These are phyloP conservation scores for Mortierella polycephala DNA, from an alignment of 371 early-diverging fungal genomes.

Conservation along the genomic window DNA sequence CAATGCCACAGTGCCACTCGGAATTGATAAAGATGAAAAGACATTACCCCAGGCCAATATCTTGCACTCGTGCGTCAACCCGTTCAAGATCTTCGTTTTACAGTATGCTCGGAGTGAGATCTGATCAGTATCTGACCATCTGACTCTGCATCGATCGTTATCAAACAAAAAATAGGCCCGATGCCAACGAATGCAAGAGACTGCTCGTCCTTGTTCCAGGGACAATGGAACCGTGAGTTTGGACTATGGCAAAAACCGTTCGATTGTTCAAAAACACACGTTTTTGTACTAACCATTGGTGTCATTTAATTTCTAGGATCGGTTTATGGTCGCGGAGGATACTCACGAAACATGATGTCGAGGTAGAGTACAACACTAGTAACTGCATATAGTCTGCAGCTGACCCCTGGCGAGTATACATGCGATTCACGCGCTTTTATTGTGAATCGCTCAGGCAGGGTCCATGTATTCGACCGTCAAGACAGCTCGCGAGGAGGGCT, in stretches of 20 bases:
- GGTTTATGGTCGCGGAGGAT: constrained; percentile 43
- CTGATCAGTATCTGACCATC: not conserved
- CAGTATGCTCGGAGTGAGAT: not conserved
- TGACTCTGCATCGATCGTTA: not conserved
- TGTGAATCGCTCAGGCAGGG: constrained; percentile 7
- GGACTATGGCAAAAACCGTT: not conserved
- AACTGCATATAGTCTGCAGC: no score
- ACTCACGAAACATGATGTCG: constrained; percentile 19
- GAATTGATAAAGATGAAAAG: constrained; percentile 10
- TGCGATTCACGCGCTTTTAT: not conserved
- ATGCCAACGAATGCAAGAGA: constrained; percentile 20
- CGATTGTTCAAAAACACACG: not conserved
- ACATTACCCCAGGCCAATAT: constrained; percentile 29
- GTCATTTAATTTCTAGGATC: constrained; percentile 4
- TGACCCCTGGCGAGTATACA: not conserved
- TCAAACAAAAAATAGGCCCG: constrained; percentile 7
- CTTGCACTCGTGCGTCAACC: constrained; percentile 23
- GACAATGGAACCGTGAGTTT: constrained; percentile 28
- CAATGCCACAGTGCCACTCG: constrained; percentile 21
- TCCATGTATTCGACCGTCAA: constrained; percentile 19
- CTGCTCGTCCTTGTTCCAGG: constrained; percentile 28
- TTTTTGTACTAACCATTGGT: not conserved
- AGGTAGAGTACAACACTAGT: no score
- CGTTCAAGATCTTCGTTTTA: not conserved
- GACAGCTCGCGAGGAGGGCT: constrained; percentile 24